phyloP scores from a whole-genome alignment of 352 stramenopile genomes.

The Aphanomyces invadans region DNA sequence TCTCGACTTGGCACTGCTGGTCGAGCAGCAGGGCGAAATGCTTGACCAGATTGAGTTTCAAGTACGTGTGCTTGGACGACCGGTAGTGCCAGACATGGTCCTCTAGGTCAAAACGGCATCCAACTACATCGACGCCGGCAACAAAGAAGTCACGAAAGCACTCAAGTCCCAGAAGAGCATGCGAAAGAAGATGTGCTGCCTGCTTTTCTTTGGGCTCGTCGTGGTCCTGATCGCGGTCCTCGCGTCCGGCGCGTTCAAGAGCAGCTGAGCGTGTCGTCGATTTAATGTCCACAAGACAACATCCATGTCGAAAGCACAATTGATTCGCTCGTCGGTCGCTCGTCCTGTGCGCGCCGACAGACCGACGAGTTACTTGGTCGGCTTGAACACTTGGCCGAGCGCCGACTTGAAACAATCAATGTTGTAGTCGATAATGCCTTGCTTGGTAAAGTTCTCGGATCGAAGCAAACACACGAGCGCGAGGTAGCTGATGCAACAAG shows the following conservation, averaged over 20 bases:
- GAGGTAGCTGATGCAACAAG: too few relatives aligned
- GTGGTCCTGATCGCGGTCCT: conserved; percentile 77
- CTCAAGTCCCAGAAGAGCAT: conserved; percentile 95
- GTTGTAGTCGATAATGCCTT: conserved; percentile 99
- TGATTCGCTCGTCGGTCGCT: too few relatives aligned
- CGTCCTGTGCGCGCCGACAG: too few relatives aligned
- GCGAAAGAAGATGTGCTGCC: conserved; percentile 94
- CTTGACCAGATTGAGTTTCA: conserved; percentile 98
- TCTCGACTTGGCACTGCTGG: conserved; percentile 95
- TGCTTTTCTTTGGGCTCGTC: conserved; percentile 66
- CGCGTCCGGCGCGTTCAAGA: conserved; percentile 46
- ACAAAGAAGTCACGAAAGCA: conserved; percentile 90
- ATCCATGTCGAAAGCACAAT: too few relatives aligned
- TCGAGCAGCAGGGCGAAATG: conserved; percentile 96
- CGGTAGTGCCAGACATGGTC: too few relatives aligned
- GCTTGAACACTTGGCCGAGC: conserved; percentile 84
- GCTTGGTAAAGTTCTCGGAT: conserved; percentile 96
- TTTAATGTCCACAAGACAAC: neutral
- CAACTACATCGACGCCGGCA: conserved; percentile 97
- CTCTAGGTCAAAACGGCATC: conserved; percentile 69
- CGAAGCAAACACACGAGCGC: conserved; percentile 96
- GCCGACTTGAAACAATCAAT: conserved; percentile 96
- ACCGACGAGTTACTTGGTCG: conserved; percentile 30
- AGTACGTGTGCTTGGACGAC: conserved; percentile 31
- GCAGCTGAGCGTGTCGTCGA: neutral